Base-by-base conservation (phyloP, 495 filamentous ascomycete species). In the Daldinia bambusicola region DNA sequence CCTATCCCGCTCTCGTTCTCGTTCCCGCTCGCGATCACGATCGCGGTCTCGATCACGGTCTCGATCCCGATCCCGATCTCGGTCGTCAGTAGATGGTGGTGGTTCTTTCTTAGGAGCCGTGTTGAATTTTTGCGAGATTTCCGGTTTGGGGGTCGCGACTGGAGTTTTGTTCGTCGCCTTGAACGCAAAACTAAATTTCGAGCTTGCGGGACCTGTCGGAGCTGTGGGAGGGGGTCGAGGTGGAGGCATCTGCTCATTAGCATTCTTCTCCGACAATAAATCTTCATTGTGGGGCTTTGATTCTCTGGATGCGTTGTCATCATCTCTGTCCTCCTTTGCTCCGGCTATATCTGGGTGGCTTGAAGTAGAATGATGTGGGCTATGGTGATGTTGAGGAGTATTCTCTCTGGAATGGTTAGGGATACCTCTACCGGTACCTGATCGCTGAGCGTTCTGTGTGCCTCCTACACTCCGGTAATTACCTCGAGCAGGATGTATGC, bases 131-230 rank as follows among this genome's bases (percentile, higher is more conserved):
- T 89, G 88, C 2, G 89, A 91, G 63, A 88, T 93, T 83, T 85
- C 92, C 6, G 90, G 87, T 66, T 93, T 91, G 4, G 91, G 85
- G 22, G 86, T 80, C 18, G 88, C 81, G n/a, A 83, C 77, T 6
- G 84, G 79, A 20, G 87, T 79, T 66, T 95, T 95, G 0, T 74
- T 80, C 13, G 85, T 79, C 32, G 88, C 82, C 76, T 95, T 96
- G 78, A 97, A 90, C 12, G 92, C 91, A 78, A 97, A 97, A 73
- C 92, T 93, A 72, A 97, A 93, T 76, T 93, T 95, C 40, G 89
- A 89, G 84, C 86, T 80, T 85, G 87, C 83, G 56, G 81, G 66
- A 74, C 85, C 80, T 26, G 87, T 83, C 40, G 86, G 81, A 26
- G 86, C 80, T 6, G 81, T 77, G 14, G 83, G 77, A 13, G 85